Conservation (phyloP, 805 yeast species). For the Soucietia sequanensis region DNA sequence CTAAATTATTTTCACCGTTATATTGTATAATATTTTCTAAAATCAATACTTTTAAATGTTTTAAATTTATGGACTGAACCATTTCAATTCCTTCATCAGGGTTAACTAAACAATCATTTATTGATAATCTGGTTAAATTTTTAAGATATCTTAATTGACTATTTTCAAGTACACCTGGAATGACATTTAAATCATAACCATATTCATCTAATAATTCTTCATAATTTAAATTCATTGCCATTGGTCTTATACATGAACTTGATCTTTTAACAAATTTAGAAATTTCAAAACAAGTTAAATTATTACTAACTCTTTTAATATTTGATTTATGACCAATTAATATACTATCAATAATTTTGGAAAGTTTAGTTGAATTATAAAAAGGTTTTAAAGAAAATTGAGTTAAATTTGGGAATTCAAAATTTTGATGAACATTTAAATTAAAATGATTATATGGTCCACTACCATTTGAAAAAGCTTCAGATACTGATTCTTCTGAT, state of each 20-base stretch:
- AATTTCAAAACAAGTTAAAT: conserved; percentile 16
- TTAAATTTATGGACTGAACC: conserved; percentile 15
- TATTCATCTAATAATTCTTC: too few species aligned
- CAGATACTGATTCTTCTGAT: conserved; percentile 4
- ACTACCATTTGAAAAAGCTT: too few species aligned
- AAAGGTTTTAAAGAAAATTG: conserved; percentile 38
- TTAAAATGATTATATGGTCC: not conserved
- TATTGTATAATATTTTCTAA: conserved; percentile 37
- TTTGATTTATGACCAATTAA: conserved; percentile 7
- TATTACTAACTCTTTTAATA: conserved; percentile 7
- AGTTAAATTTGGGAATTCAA: conserved; percentile 25
- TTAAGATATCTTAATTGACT: conserved; percentile 12
- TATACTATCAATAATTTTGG: conserved; percentile 16
- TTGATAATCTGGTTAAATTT: conserved; percentile 17
- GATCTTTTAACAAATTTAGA: conserved; percentile 18
- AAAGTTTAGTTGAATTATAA: conserved; percentile 22
- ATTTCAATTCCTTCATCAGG: conserved; percentile 20
- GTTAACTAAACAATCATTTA: conserved; percentile 22
- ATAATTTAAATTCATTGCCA: not conserved
- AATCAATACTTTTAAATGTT: conserved; percentile 23
- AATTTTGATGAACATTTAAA: conserved; percentile 3
- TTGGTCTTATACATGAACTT: conserved; percentile 5
- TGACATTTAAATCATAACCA: conserved; percentile 10
- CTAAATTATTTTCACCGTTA: conserved; percentile 10
- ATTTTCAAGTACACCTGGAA: conserved; percentile 8